phyloP scores from a whole-genome alignment of 2,329 filamentous ascomycete species.

The Penicillium sp. region DNA sequence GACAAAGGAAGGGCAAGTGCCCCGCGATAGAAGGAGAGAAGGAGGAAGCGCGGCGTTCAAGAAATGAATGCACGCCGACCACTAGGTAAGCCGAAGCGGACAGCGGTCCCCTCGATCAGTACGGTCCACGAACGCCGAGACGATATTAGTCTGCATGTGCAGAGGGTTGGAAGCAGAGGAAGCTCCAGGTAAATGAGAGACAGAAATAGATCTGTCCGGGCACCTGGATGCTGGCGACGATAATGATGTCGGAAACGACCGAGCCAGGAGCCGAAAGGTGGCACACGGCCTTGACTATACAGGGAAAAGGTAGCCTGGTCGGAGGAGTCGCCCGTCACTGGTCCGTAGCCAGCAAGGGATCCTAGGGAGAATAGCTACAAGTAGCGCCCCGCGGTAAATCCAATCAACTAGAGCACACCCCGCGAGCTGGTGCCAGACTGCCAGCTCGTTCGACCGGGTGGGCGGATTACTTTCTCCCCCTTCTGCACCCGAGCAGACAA shows the following conservation, averaged over 20 bases:
- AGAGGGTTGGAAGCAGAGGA: background rate
- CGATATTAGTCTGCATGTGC: background rate
- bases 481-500: background rate
- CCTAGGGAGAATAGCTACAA: constrained; percentile 22
- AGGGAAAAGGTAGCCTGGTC: constrained; percentile 24
- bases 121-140: background rate
- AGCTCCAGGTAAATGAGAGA: background rate
- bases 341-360: constrained; percentile 24
- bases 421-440: constrained; percentile 2
- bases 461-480: background rate
- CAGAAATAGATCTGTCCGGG: background rate
- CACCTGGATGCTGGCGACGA: background rate
- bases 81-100: background rate
- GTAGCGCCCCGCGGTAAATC: constrained; percentile 29
- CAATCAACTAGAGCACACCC: constrained; percentile 20
- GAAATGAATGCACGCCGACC: background rate
- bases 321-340: constrained; percentile 26
- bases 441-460: background rate
- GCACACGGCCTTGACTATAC: constrained; percentile 22
- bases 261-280: constrained; percentile 17
- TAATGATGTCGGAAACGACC: constrained; percentile 15
- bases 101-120: background rate
- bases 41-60: background rate
- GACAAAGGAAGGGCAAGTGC: background rate
- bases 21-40: background rate